phyloP scores from a whole-genome alignment of 805 yeast species.

The Candida xyloterini region DNA sequence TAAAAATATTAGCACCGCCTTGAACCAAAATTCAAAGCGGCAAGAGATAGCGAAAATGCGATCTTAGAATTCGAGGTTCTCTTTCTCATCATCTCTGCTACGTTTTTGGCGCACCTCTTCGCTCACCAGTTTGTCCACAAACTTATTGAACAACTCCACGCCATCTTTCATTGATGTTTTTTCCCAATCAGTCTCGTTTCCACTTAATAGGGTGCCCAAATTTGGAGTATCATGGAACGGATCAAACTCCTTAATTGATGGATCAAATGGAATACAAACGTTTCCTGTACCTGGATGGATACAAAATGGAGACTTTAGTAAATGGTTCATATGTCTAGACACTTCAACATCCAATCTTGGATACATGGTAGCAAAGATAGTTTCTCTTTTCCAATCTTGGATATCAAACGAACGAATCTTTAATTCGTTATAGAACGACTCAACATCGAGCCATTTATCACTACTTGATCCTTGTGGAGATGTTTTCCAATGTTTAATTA shows the following conservation, averaged over 20 bases:
- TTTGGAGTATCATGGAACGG: constrained; percentile 77
- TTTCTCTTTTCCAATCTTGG: constrained; percentile 72
- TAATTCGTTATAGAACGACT: constrained; percentile 42
- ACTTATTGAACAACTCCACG: constrained; percentile 60
- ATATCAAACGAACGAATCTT: constrained; percentile 39
- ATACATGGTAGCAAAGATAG: constrained; percentile 74
- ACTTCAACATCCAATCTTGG: constrained; percentile 95
- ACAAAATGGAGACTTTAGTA: constrained; percentile 94
- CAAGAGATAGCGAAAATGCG: constrained; percentile 6
- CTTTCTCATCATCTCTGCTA: constrained; percentile 29
- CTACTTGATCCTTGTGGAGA: constrained; percentile 51
- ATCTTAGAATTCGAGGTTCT: constrained; percentile 22
- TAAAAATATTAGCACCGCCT: constrained; percentile 7
- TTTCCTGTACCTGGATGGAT: constrained; percentile 95
- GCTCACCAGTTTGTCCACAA: constrained; percentile 54
- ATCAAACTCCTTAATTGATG: constrained; percentile 53
- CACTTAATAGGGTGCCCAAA: constrained; percentile 57
- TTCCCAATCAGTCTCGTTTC: constrained; percentile 59
- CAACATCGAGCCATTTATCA: constrained; percentile 79
- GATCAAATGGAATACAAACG: constrained; percentile 86
- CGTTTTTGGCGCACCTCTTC: constrained; percentile 48
- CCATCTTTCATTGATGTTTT: constrained; percentile 71
- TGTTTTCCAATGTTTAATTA: constrained; percentile 57
- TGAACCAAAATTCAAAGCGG: constrained; percentile 5
- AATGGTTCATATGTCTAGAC: constrained; percentile 82